Evolutionary conservation across 441 rosid species (phyloP), one percentile per base, ranked within the genome.

Genomic region (Omphalea diandra): DNA sequence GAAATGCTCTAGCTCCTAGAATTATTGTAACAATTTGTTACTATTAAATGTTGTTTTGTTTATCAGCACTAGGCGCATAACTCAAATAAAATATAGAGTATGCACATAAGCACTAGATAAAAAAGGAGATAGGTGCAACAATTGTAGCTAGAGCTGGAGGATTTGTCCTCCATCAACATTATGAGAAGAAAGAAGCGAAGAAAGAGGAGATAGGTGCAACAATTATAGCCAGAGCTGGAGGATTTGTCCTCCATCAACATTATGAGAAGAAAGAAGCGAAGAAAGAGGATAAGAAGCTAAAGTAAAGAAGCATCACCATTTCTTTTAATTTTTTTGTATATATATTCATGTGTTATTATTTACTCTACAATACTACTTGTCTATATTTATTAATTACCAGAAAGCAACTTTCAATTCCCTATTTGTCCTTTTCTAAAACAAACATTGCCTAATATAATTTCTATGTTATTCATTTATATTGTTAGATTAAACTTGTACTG

Each of bases 71-170:
- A 87, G 80, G 84, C 80, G 83, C 87, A 80, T 67, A 63, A 81
- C 81, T 55, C 77, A 24, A 22, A 72, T 70, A 84, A 84, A 49
- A 86, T 64, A 87, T 88, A 4, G 87, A 86, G 73, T 81, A 84
- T 43, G 88, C 81, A 0, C 87, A 76, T 68, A 75, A n/a, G 77
- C 90, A 86, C 86, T 84, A 80, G 81, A 46, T 83, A 49, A 79
- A 81, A 65, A 88, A 83, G 77, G 87, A 83, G 81, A 54, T 83
- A 7, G 87, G 82, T 0, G 83, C 84, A 2, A 83, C 87, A 0
- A 75, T 67, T 0, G 90, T 86, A 0, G 80, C 76, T 0, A 87
- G 86, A 22, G 6, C 83, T 0, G 86, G 86, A 1, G 90, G 87
- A 20, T 78, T 54, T 52, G 87, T 80, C 0, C 70, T 86, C 72